Conservation (phyloP, 1,284 basidiomycete genomes). For the Chondrostereum purpureum region DNA sequence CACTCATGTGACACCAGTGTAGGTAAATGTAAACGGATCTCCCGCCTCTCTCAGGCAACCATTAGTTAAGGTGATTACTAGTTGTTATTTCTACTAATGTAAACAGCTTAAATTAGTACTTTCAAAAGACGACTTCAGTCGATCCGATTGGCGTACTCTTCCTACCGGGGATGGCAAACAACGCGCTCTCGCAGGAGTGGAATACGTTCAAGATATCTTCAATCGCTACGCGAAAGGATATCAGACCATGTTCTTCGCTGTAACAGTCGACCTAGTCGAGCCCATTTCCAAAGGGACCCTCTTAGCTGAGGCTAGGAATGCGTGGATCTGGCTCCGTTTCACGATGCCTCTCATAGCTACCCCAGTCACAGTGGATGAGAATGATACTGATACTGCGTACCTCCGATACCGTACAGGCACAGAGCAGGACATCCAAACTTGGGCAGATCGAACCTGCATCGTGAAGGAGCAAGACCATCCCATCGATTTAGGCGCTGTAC, state of each 20-base stretch:
- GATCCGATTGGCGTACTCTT: not conserved
- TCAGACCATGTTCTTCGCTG: conserved; percentile 13
- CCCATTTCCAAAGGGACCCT: conserved; percentile 1
- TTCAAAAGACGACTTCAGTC: not conserved
- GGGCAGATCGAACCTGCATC: conserved; percentile 11
- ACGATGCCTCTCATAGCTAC: conserved; percentile 12
- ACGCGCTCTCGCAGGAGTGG: conserved; percentile 12
- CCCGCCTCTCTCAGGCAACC: too few relatives aligned
- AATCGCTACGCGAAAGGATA: conserved; percentile 12
- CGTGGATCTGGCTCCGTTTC: conserved; percentile 14
- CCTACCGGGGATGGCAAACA: not conserved
- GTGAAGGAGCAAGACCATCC: conserved; percentile 4
- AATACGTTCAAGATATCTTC: conserved; percentile 9
- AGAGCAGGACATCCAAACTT: too few relatives aligned
- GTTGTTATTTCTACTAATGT: too few relatives aligned
- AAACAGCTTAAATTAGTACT: too few relatives aligned
- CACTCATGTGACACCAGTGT: too few relatives aligned
- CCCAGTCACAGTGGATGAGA: conserved; percentile 4
- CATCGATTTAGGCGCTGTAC: conserved; percentile 10
- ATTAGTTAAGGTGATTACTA: too few relatives aligned
- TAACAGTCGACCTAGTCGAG: conserved; percentile 6
- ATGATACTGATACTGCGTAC: conserved; percentile 6
- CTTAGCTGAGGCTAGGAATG: conserved; percentile 4
- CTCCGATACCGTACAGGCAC: conserved; percentile 3
- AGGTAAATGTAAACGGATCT: too few relatives aligned